Conservation (phyloP, 768 basidiomycete genomes). For the Stropharia rugosoannulata region DNA sequence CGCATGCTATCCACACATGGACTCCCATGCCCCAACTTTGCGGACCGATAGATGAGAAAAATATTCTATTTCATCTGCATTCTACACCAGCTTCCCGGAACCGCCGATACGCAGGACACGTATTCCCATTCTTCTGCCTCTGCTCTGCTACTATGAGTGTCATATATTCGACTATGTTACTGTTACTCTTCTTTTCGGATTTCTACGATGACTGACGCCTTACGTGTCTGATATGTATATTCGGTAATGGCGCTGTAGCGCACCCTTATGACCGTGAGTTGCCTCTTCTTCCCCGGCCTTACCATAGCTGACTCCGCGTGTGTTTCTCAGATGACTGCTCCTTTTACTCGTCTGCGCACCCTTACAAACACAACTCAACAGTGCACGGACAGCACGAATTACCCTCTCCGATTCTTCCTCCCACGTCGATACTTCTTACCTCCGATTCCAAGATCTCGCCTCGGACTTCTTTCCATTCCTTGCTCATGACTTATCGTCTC, state of each 20-base stretch:
- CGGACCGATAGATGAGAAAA: constrained; percentile 20
- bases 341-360: no score
- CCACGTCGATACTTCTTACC: no score
- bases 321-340: no score
- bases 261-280: background rate
- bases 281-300: background rate
- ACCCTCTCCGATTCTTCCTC: no score
- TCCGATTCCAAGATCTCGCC: no score
- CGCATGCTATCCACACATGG: constrained; percentile 58
- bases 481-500: no score
- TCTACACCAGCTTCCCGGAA: background rate
- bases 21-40: constrained; percentile 54
- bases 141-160: background rate
- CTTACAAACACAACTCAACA: no score
- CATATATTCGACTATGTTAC: background rate
- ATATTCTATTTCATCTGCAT: background rate
- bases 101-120: background rate
- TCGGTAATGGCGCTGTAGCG: background rate
- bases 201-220: background rate
- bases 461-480: no score
- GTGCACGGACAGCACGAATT: no score
- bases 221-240: background rate
- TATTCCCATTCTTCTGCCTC: background rate
- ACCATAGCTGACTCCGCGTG: no score
- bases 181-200: background rate